Base-by-base conservation (phyloP, 2,329 filamentous ascomycete species). In the Stachybotrys chlorohalonatus region DNA sequence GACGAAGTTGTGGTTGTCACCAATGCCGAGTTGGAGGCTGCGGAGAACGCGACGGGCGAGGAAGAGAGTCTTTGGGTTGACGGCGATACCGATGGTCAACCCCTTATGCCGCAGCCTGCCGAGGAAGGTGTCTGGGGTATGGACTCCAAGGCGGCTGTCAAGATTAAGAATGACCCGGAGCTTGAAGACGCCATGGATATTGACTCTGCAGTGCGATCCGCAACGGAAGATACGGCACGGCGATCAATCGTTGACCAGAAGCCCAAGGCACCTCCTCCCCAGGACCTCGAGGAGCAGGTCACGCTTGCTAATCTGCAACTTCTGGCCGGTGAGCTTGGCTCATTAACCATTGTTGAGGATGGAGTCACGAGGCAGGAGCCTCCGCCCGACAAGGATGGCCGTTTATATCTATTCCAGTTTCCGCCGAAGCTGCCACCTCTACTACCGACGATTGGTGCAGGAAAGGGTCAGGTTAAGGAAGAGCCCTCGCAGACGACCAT, bases 351-450 rank as follows among this genome's bases (percentile, higher is more conserved):
- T 11, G 62, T 65, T 24, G 64, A 66, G 46, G 62, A 67, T 24
- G 62, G 60, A 13, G 63, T 65, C 13, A 55, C 59, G 17, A 64
- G 63, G 54, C 58, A 57, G 15, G 64, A 66, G 48, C 66, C 58
- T 7, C 64, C 65, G 2, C 59, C 66, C 50, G 68, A 71, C 66
- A 73, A 73, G 58, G 80, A 84, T 49, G 82, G 83, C 24, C 75
- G 80, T 45, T 66, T 85, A 53, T 85, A 84, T 58, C 73, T 86
- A 52, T 86, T 86, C 69, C 83, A 86, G 60, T 80, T 86, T 59
- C 83, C 83, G 47, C 82, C 82, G 6, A 70, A 85, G 5, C 73
- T 86, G 11, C 82, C 83, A 7, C 78, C 80, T 0, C 70, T 86
- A n/a, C 71, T 66, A 57, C 64, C 58, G 55, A 56, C 63, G 11